These are phyloP conservation scores for Sphagnum fallax DNA, from an alignment of 228 moss, liverwort and hornwort species.

Conservation along the genomic window DNA sequence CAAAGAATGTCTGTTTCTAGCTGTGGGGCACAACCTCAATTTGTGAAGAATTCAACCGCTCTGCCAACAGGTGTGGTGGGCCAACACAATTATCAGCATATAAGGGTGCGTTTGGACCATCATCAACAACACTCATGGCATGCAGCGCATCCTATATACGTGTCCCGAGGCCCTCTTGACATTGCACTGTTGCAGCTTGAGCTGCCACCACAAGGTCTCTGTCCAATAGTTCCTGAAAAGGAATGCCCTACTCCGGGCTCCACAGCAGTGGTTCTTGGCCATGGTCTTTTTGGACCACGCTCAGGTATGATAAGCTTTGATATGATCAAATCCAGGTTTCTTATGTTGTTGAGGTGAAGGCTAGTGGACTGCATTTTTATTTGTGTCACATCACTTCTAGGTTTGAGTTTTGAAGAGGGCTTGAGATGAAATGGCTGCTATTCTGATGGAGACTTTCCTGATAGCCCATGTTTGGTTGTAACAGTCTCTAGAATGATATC, in stretches of 20 bases:
- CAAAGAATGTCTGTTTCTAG: too few species aligned
- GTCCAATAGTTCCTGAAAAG: conserved; percentile 77
- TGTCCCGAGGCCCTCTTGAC: conserved; percentile 91
- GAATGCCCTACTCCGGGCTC: conserved; percentile 74
- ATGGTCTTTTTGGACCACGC: conserved; percentile 94
- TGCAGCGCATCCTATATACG: conserved; percentile 77
- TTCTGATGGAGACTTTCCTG: too few species aligned
- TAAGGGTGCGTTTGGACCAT: conserved; percentile 85
- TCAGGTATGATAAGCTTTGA: conserved; percentile 45
- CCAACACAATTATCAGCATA: conserved; percentile 75
- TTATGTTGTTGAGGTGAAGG: background rate
- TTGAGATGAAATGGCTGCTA: too few species aligned
- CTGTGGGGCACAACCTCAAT: background rate
- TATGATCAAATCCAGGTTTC: background rate
- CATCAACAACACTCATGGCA: conserved; percentile 72
- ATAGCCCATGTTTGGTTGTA: too few species aligned
- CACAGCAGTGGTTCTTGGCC: conserved; percentile 81
- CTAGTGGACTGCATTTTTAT: too few species aligned
- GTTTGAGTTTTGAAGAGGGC: too few species aligned
- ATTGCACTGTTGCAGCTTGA: conserved; percentile 82
- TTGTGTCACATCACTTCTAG: too few species aligned
- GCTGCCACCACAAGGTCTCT: conserved; percentile 59
- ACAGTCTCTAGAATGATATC: too few species aligned
- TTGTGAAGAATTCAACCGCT: conserved; percentile 2
- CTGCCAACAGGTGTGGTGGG: conserved; percentile 47